Base-by-base conservation (phyloP, 768 basidiomycete genomes). In the Kwoniella sp. region DNA sequence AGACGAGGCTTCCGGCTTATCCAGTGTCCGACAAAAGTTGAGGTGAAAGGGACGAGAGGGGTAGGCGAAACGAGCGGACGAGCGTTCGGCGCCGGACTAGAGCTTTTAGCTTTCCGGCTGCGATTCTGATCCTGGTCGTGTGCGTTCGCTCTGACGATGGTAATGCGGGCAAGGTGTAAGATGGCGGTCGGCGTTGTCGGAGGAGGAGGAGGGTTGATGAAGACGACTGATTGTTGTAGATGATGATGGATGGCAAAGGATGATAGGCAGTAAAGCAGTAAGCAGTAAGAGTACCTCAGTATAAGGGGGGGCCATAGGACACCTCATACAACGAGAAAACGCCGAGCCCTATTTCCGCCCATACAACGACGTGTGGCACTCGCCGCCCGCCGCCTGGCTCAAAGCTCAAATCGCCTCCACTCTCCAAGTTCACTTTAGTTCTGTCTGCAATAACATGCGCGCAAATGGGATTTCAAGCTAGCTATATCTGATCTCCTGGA, bases 281-380 rank as follows among this genome's bases (percentile, higher is more conserved):
- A 34, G 7, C 34, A 34, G 34, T 13, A 7, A 37, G 34, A 13
- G 34, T 5, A 37, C 34, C 34, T 37, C 34, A n/a, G n/a, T 37
- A 37, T 13, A 37, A 37, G 34, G 34, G 34, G 34, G 13, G 34
- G 34, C n/a, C n/a, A n/a, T n/a, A n/a, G 34, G 34, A 37, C 34
- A 37, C 34, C 34, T 37, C 15, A 45, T 45, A 7, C 5, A 45
- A 45, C 3, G 41, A 38, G 48, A 65, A 70, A 70, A 70, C 68
- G 47, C 68, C 68, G 68, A 30, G 8, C 5, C 8, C 1, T 55
- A 50, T 66, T 51, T 38, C 65, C 68, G 68, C 22, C 17, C 31
- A 34, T 48, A 53, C 25, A 29, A 41, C 2, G 4, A 4, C n/a
- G 22, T 53, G 68, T 70, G 68, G 68, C 68, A 66, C 56, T 17